phyloP scores from a whole-genome alignment of 768 basidiomycete genomes.

The Serendipita sp. region DNA sequence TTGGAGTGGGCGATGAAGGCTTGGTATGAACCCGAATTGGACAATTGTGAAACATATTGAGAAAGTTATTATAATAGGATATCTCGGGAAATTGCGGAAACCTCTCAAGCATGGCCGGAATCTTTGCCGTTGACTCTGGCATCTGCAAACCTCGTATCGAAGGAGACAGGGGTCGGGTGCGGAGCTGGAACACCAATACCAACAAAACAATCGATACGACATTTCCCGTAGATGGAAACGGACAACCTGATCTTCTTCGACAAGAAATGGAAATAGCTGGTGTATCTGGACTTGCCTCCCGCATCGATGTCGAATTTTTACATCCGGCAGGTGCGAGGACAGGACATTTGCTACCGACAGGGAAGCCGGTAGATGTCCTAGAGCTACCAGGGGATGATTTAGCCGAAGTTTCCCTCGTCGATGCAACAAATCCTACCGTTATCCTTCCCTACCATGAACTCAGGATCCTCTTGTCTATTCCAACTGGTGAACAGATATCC shows the following conservation, averaged over 20 bases:
- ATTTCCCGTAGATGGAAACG: slow-evolving; percentile 33
- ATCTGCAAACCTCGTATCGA: slow-evolving; percentile 23
- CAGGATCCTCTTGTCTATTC: slow-evolving; percentile 20
- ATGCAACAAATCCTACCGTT: slow-evolving; percentile 62
- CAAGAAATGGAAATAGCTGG: slow-evolving; percentile 47
- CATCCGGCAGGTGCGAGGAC: slow-evolving; percentile 53
- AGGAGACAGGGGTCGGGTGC: slow-evolving; percentile 25
- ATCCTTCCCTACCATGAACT: slow-evolving; percentile 38
- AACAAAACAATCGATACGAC: slow-evolving; percentile 51
- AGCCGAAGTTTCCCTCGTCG: slow-evolving; percentile 36
- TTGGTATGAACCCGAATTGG: slow-evolving; percentile 59
- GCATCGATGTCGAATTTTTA: slow-evolving; percentile 49
- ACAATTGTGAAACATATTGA: slow-evolving; percentile 14
- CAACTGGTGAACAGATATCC: slow-evolving; percentile 10
- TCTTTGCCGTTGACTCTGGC: slow-evolving; percentile 53
- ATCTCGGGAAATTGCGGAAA: slow-evolving; percentile 24
- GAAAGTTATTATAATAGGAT: too few species aligned
- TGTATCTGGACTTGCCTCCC: slow-evolving; percentile 47
- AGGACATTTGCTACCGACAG: slow-evolving; percentile 51
- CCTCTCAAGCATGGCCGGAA: slow-evolving; percentile 54
- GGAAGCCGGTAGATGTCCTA: slow-evolving; percentile 31
- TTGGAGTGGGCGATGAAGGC: slow-evolving; percentile 35
- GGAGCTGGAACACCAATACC: slow-evolving; percentile 58
- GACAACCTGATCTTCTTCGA: slow-evolving; percentile 26
- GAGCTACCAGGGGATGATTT: slow-evolving; percentile 16